phyloP scores from a whole-genome alignment of 2,329 filamentous ascomycete species.

The Neofusicoccum sp. region DNA sequence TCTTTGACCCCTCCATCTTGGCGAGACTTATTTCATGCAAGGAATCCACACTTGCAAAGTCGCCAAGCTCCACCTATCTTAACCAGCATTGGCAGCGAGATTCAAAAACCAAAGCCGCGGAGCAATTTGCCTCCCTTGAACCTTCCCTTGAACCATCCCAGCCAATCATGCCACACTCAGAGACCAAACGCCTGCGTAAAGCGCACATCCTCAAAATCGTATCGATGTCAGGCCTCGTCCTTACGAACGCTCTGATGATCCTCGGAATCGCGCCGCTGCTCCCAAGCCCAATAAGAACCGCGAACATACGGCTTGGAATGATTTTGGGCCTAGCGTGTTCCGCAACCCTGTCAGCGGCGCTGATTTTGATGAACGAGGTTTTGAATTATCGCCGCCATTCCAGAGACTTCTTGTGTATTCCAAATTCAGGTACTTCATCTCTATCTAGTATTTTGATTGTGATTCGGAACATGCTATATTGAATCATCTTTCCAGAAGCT shows the following conservation, averaged over 20 bases:
- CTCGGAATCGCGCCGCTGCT: not conserved
- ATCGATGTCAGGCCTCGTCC: not conserved
- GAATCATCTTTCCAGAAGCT: too few species aligned
- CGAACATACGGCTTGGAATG: not conserved
- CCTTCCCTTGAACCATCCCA: too few species aligned
- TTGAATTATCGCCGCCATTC: not conserved
- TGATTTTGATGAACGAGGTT: not conserved
- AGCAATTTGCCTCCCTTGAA: too few species aligned
- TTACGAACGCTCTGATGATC: not conserved
- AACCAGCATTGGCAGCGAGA: too few species aligned
- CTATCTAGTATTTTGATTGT: too few species aligned
- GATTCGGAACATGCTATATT: too few species aligned
- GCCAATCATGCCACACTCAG: too few species aligned
- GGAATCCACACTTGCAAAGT: too few species aligned
- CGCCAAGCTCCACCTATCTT: too few species aligned
- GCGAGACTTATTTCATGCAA: too few species aligned
- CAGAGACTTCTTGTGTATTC: not conserved
- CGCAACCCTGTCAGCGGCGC: not conserved
- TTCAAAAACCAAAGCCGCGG: too few species aligned
- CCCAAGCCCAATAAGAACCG: not conserved
- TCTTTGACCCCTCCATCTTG: too few species aligned
- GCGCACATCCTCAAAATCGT: not conserved
- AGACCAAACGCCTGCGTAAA: not conserved
- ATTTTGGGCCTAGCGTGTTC: not conserved
- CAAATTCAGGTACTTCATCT: not conserved